Evolutionary conservation across 2,329 filamentous ascomycete genomes (phyloP).

Genomic region (Ophiostoma fasciatum): DNA sequence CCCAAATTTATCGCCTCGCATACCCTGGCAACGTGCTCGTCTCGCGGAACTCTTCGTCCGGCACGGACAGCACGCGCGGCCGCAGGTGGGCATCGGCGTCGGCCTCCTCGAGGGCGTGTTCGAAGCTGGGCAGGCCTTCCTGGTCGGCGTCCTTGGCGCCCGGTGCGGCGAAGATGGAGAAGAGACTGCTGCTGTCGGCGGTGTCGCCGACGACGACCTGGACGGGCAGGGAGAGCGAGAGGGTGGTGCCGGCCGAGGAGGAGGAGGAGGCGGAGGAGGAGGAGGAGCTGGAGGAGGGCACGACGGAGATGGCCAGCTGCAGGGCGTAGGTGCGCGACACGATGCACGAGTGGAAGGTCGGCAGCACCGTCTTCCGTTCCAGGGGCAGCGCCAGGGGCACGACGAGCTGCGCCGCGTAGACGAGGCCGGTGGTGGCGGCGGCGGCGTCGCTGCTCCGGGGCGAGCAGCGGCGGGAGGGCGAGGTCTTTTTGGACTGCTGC

Average conservation of each 20-base stretch:
- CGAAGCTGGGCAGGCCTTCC: conserved; percentile 32
- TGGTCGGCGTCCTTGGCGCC: conserved; percentile 10
- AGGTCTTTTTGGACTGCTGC: too few species aligned
- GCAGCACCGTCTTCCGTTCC: conserved; percentile 34
- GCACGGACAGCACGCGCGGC: conserved; percentile 26
- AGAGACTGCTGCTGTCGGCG: too few species aligned
- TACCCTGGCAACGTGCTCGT: conserved; percentile 17
- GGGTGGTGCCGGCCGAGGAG: background rate
- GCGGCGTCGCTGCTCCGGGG: background rate
- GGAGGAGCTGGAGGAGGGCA: conserved; percentile 21
- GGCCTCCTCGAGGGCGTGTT: conserved; percentile 30
- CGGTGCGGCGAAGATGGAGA: too few species aligned
- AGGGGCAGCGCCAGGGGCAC: conserved; percentile 34
- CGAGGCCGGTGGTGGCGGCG: conserved; percentile 15
- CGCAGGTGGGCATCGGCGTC: conserved; percentile 28
- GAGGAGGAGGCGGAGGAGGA: conserved; percentile 3
- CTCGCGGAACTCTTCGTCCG: conserved; percentile 10
- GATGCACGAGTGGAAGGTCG: conserved; percentile 44
- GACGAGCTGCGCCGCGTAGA: conserved; percentile 27
- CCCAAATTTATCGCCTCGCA: background rate
- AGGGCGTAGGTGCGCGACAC: conserved; percentile 39
- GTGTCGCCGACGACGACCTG: conserved; percentile 7
- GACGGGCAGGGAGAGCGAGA: conserved; percentile 8
- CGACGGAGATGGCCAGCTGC: conserved; percentile 26
- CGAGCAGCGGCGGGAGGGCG: background rate